Evolutionary conservation across 1,284 basidiomycete species (phyloP).

Genomic region (Sporisorium sorghi): DNA sequence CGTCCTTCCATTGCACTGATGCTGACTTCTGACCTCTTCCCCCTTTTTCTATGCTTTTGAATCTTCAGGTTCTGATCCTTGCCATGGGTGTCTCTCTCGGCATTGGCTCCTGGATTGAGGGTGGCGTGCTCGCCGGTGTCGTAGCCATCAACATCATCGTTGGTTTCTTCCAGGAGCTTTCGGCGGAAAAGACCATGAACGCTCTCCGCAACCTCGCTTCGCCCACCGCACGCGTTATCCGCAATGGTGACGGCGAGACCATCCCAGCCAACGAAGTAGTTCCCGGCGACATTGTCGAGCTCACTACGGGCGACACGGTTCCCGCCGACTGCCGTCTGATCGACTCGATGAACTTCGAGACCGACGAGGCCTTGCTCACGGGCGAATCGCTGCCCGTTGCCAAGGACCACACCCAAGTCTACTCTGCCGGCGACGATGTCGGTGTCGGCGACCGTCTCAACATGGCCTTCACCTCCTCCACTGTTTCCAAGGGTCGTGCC

Average conservation of each 20-base stretch:
- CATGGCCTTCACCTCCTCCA: slow-evolving; percentile 75
- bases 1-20: background rate
- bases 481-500: slow-evolving; percentile 77
- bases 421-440: slow-evolving; percentile 49
- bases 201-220: slow-evolving; percentile 75
- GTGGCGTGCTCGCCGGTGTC: slow-evolving; percentile 76
- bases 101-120: slow-evolving; percentile 75
- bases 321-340: slow-evolving; percentile 66
- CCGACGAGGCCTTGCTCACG: slow-evolving; percentile 78
- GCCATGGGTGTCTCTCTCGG: slow-evolving; percentile 77
- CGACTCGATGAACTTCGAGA: slow-evolving; percentile 68
- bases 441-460: slow-evolving; percentile 75
- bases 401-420: slow-evolving; percentile 71
- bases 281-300: slow-evolving; percentile 71
- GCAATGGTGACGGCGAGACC: slow-evolving; percentile 72
- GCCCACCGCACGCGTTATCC: slow-evolving; percentile 76
- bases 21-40: background rate
- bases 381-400: slow-evolving; percentile 77
- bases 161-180: slow-evolving; percentile 74
- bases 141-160: slow-evolving; percentile 73
- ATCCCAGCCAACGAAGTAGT: slow-evolving; percentile 76
- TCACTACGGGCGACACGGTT: slow-evolving; percentile 64
- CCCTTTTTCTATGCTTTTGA: slow-evolving; percentile 6
- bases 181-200: slow-evolving; percentile 75
- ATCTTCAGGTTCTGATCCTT: slow-evolving; percentile 71